Evolutionary conservation across 139 green algal genomes (phyloP).

Genomic region (Nannochloris sp.): DNA sequence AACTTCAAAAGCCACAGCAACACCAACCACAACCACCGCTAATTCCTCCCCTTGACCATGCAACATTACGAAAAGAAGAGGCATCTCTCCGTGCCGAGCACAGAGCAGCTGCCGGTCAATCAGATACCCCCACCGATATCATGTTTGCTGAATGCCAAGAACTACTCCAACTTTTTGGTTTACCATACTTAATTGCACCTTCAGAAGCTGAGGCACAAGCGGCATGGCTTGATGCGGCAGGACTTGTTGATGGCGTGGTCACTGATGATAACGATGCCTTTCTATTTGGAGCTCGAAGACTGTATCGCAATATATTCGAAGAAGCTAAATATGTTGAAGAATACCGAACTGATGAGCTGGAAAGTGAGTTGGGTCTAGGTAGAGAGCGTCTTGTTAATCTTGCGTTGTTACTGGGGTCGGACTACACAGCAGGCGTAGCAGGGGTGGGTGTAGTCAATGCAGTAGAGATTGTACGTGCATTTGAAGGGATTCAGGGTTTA

Average conservation of each 20-base stretch:
- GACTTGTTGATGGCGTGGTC: constrained; percentile 92
- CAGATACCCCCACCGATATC: constrained; percentile 56
- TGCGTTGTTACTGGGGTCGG: constrained; percentile 87
- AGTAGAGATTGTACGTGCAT: constrained; percentile 82
- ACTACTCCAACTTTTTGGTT: constrained; percentile 90
- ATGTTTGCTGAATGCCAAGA: constrained; percentile 87
- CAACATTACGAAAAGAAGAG: constrained; percentile 32
- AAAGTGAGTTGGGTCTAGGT: constrained; percentile 75
- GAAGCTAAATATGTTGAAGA: constrained; percentile 87
- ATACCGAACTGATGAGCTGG: constrained; percentile 73
- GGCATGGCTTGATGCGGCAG: constrained; percentile 70
- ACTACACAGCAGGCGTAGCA: constrained; percentile 85
- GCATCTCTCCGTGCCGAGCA: constrained; percentile 15
- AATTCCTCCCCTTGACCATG: constrained; percentile 2
- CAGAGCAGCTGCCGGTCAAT: constrained; percentile 10
- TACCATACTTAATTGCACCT: constrained; percentile 96
- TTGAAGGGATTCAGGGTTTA: constrained; percentile 47
- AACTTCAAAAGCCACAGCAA: not conserved
- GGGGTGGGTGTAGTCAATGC: constrained; percentile 95
- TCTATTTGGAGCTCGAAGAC: constrained; percentile 82
- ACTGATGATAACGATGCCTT: constrained; percentile 98
- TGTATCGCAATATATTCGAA: constrained; percentile 85
- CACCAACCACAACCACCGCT: not conserved
- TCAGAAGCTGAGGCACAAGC: constrained; percentile 94
- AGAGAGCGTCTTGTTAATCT: constrained; percentile 58